A percentile compares a stretch with the other conserved stretches of the same genome.
Conservation (phyloP, 768 basidiomycete species). For the Glaciozyma martinii region DNA sequence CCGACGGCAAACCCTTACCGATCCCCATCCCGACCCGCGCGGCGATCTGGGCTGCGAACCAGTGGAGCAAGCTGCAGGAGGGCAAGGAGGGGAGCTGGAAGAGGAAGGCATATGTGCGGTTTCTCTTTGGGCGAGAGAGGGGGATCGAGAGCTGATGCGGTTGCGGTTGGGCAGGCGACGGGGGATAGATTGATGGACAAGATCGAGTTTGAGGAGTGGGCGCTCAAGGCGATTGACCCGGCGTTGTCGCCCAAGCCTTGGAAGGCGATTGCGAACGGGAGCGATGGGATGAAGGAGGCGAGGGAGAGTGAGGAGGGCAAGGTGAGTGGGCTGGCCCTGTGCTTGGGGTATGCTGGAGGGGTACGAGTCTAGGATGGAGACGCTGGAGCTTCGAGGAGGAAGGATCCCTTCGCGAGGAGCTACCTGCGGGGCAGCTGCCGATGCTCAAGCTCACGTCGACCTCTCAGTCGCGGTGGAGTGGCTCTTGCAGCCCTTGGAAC, state of each 20-base stretch:
- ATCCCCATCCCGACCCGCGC: conserved; percentile 1
- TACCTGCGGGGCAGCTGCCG: too few species aligned
- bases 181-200: conserved; percentile 4
- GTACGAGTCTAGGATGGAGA: neutral
- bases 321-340: neutral
- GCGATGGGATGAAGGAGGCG: neutral
- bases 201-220: conserved; percentile 36
- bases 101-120: neutral
- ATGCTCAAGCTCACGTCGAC: too few species aligned
- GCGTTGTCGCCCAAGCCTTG: conserved; percentile 34
- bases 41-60: conserved; percentile 20
- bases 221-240: conserved; percentile 38
- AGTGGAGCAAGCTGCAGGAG: conserved; percentile 23
- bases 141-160: neutral
- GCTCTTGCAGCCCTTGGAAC: neutral
- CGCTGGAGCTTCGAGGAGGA: neutral
- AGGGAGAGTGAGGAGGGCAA: neutral
- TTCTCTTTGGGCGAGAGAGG: neutral
- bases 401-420: too few species aligned
- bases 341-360: neutral
- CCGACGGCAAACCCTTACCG: neutral
- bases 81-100: conserved; percentile 2
- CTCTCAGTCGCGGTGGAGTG: too few species aligned
- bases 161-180: neutral
- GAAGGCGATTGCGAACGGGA: conserved; percentile 15